phyloP scores from a whole-genome alignment of 306 rosid genomes.

The Corylus heterophylla region DNA sequence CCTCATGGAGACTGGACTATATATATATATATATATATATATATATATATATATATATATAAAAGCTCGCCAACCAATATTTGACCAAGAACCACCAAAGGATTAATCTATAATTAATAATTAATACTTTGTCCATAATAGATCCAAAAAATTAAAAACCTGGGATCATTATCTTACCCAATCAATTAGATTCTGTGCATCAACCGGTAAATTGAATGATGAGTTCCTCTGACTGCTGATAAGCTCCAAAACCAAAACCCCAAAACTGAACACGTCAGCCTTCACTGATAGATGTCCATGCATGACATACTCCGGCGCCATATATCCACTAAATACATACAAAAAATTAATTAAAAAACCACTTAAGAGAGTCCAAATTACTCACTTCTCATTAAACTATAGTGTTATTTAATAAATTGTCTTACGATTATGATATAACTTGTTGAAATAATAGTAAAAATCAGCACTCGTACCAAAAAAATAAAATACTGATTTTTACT shows the following conservation, averaged over 20 bases:
- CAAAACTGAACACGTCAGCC: constrained; percentile 90
- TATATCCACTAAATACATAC: constrained; percentile 55
- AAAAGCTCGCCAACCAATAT: not conserved
- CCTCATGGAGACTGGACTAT: not conserved
- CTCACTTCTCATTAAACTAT: too few relatives aligned
- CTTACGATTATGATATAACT: too few relatives aligned
- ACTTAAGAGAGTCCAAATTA: not conserved
- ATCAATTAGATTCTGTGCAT: constrained; percentile 49
- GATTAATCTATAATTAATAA: too few relatives aligned
- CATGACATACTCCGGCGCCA: constrained; percentile 96
- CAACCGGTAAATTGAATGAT: constrained; percentile 17
- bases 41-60: not conserved
- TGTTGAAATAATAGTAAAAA: too few relatives aligned
- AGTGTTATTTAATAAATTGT: too few relatives aligned
- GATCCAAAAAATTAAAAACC: not conserved
- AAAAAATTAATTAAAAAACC: constrained; percentile 1
- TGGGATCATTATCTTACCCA: constrained; percentile 44
- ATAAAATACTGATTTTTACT: too few relatives aligned
- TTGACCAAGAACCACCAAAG: constrained; percentile 7
- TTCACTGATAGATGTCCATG: constrained; percentile 71
- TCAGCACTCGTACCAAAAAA: too few relatives aligned
- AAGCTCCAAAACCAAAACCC: constrained; percentile 83
- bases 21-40: too few relatives aligned
- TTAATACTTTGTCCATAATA: too few relatives aligned
- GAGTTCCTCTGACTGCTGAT: constrained; percentile 73